A percentile compares a stretch with the other conserved stretches of the same genome.
phyloP scores from a whole-genome alignment of 768 basidiomycete genomes.

The Tephrocybe rancida region DNA sequence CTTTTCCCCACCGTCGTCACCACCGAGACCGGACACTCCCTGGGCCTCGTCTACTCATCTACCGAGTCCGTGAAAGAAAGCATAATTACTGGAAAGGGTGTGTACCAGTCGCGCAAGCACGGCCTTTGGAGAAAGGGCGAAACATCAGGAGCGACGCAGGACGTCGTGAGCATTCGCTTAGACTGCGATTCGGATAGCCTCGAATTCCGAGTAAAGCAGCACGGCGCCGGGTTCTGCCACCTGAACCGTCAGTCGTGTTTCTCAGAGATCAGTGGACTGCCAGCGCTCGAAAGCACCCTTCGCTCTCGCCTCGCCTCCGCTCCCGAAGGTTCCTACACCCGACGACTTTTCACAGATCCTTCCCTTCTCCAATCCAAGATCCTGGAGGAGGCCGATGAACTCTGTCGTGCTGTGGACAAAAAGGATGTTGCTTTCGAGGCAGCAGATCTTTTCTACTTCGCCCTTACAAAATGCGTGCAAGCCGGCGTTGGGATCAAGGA shows the following conservation, averaged over 20 bases:
- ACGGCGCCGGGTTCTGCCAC: slow-evolving; percentile 94
- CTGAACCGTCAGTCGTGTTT: slow-evolving; percentile 89
- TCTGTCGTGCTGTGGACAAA: slow-evolving; percentile 79
- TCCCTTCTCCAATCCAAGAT: slow-evolving; percentile 90
- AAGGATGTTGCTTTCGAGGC: slow-evolving; percentile 93
- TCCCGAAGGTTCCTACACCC: slow-evolving; percentile 92
- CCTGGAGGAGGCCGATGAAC: slow-evolving; percentile 97
- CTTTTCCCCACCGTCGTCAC: slow-evolving; percentile 93
- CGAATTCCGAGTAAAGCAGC: slow-evolving; percentile 88
- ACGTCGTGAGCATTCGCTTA: slow-evolving; percentile 75
- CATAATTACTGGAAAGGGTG: slow-evolving; percentile 86
- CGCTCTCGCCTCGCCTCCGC: slow-evolving; percentile 70
- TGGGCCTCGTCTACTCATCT: slow-evolving; percentile 97
- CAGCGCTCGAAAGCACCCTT: slow-evolving; percentile 81
- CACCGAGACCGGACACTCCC: slow-evolving; percentile 71
- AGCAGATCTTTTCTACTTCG: slow-evolving; percentile 94
- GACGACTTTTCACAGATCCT: slow-evolving; percentile 79
- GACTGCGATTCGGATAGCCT: slow-evolving; percentile 96
- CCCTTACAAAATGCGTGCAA: slow-evolving; percentile 80
- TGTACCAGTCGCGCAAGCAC: slow-evolving; percentile 95
- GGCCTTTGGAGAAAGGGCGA: slow-evolving; percentile 98
- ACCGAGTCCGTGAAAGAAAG: slow-evolving; percentile 81
- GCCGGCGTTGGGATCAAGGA: slow-evolving; percentile 83
- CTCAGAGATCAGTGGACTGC: slow-evolving; percentile 75
- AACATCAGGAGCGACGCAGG: slow-evolving; percentile 92